These are phyloP conservation scores for Mycena haematopus DNA, from an alignment of 768 basidiomycete species.

Conservation along the genomic window DNA sequence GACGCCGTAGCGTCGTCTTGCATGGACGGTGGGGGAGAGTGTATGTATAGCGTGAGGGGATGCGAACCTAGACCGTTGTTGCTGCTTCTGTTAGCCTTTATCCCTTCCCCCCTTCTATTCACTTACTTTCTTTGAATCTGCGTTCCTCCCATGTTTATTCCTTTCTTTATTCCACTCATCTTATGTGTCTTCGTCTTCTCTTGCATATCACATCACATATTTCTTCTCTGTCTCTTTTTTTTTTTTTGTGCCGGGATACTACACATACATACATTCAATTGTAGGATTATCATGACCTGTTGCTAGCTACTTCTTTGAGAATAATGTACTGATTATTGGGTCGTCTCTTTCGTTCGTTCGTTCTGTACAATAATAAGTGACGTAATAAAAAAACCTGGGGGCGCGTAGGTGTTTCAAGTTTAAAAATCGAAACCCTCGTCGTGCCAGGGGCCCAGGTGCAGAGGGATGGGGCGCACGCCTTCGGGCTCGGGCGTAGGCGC, in stretches of 20 bases:
- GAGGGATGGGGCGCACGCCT: slow-evolving; percentile 22
- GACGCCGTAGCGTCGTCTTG: slow-evolving; percentile 8
- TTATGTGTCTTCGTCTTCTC: slow-evolving; percentile 34
- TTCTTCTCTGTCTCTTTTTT: slow-evolving; percentile 4
- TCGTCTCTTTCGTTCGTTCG: neutral
- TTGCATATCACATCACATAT: slow-evolving; percentile 29
- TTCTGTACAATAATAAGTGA: slow-evolving; percentile 19
- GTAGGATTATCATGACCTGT: slow-evolving; percentile 31
- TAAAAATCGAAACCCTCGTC: slow-evolving; percentile 5
- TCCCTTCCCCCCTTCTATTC: slow-evolving; percentile 10
- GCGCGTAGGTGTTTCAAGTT: neutral
- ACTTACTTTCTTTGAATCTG: slow-evolving; percentile 24
- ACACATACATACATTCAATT: slow-evolving; percentile 29
- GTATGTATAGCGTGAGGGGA: slow-evolving; percentile 15
- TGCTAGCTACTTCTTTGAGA: slow-evolving; percentile 23
- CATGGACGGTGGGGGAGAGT: neutral
- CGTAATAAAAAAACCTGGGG: slow-evolving; percentile 12
- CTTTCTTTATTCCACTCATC: slow-evolving; percentile 32
- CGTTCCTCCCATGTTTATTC: slow-evolving; percentile 29
- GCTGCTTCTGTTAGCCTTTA: slow-evolving; percentile 21
- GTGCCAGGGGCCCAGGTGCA: slow-evolving; percentile 15
- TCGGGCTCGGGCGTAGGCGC: slow-evolving; percentile 62
- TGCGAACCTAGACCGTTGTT: slow-evolving; percentile 22
- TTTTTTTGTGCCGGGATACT: slow-evolving; percentile 27
- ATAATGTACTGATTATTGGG: slow-evolving; percentile 33